Base-by-base conservation (phyloP, 306 rosid genomes). In the Sechiopsis laciniata region DNA sequence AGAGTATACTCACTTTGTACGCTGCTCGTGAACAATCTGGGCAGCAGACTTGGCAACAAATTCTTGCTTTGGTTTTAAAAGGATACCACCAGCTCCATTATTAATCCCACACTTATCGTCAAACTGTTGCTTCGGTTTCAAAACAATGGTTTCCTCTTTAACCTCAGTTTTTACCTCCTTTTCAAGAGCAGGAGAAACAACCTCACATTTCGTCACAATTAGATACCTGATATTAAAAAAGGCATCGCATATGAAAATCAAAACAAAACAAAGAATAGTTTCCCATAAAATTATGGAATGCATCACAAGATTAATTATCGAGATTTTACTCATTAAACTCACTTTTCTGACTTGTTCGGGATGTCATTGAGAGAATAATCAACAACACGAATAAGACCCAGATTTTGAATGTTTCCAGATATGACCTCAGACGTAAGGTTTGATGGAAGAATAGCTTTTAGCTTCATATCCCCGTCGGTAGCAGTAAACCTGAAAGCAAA, bases 11-110 rank as follows among this genome's bases (percentile, higher is more conserved):
- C 80, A 89, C 99, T 95, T 95, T 51, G 80, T 65, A 37, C 81
- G 78, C 21, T 94, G 97, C 79, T 95, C 99, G 0, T 83, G 87
- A 3, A 95, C 84, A 56, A 95, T 95, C 80, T 95, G 99, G 55
- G 90, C 90, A 58, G 91, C 99, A 26, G 96, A 95, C 83, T 91
- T 95, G 0, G 97, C 26, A 55, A 84, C 78, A 61, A 84, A 66
- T 17, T 89, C 96, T 54, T 83, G 96, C 83, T 88, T 95, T 0
- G 92, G 95, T 82, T 77, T 91, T 76, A 88, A 65, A 60, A 84
- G 10, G 69, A 94, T 75, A 1, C 91, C 91, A 75, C 66, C 92
- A 76, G 67, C 50, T 3, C 55, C 92, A 6, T 10, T 72, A 65
- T 83, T 80, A 19, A 55, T 75, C 78, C 68, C 84, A 8, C 58